Conservation (phyloP, 768 basidiomycete species). For the Favolaschia claudopus region DNA sequence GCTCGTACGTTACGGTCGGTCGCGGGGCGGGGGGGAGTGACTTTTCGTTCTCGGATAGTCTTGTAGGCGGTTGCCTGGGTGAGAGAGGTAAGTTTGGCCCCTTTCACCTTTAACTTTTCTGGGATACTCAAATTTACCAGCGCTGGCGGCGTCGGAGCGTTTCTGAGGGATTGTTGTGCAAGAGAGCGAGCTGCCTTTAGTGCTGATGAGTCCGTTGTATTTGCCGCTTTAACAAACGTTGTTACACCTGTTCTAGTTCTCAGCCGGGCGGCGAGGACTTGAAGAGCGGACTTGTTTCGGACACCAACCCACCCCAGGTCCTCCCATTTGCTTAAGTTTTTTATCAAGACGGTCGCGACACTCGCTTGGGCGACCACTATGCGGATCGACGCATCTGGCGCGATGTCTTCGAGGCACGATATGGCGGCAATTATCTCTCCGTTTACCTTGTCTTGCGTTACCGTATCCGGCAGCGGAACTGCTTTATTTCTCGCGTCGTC, state of each 20-base stretch:
- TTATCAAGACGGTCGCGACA: neutral
- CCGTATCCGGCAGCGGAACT: neutral
- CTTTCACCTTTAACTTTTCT: neutral
- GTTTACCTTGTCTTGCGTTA: neutral
- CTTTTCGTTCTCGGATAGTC: neutral
- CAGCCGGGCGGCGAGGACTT: neutral
- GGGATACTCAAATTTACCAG: neutral
- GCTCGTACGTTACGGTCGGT: neutral
- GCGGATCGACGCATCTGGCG: neutral
- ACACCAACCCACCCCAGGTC: slow-evolving; percentile 8
- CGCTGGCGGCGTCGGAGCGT: neutral
- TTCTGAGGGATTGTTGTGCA: too few species aligned
- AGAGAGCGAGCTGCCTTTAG: too few species aligned
- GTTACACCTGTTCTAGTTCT: neutral
- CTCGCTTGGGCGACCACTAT: neutral
- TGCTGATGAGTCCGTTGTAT: too few species aligned
- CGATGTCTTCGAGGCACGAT: neutral
- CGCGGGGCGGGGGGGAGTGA: neutral
- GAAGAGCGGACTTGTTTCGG: neutral
- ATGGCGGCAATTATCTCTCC: neutral
- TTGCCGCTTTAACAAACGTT: neutral
- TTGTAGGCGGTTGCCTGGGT: neutral
- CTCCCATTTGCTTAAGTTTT: neutral
- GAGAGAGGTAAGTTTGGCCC: neutral
- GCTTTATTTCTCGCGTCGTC: neutral